Base-by-base conservation (phyloP, 441 rosid genomes). In the Omphalea diandra region DNA sequence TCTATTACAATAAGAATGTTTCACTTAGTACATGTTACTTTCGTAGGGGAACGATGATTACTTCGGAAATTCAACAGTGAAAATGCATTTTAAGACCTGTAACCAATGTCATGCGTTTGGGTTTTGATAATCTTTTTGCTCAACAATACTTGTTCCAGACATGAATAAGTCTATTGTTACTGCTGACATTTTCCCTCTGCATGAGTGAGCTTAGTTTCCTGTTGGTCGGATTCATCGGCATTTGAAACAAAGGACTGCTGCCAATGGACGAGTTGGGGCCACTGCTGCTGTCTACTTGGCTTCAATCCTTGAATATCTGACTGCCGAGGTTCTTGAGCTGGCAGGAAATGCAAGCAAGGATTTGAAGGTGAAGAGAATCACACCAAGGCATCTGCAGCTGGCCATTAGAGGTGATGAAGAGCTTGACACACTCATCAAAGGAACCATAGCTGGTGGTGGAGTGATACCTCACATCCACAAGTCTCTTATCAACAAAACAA, bases 401-500 rank as follows among this genome's bases (percentile, higher is more conserved):
- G 98, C 98, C 33, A 93, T 93, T 63, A 80, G 98, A 76, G 97
- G 98, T 29, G 98, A 93, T 58, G 98, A 93, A 72, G 97, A 93
- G 78, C 97, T 93, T 6, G 97, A 93, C 78, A 93, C 96, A 2
- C 97, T 93, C 69, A 91, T 94, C 86, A 94, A 91, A 77, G 98
- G 98, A 33, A 94, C 98, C 52, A 91, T 94, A 63, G 94, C 98
- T 41, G 98, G 97, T 58, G 98, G 98, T 11, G 97, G 97, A 60
- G 98, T 93, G n/a, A 93, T 93, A 62, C 97, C 98, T 78, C 97
- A 90, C 80, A 93, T 89, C 73, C 98, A 93, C 86, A 93, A 93
- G 82, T 90, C 93, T 57, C 94, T 90, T 7, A 86, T 91, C 83
- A 93, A 91, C 86, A 94, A 94, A 76, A 79, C 94, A 63, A 74